Evolutionary conservation across 768 basidiomycete species (phyloP).

Genomic region (Polyporus arcularius): DNA sequence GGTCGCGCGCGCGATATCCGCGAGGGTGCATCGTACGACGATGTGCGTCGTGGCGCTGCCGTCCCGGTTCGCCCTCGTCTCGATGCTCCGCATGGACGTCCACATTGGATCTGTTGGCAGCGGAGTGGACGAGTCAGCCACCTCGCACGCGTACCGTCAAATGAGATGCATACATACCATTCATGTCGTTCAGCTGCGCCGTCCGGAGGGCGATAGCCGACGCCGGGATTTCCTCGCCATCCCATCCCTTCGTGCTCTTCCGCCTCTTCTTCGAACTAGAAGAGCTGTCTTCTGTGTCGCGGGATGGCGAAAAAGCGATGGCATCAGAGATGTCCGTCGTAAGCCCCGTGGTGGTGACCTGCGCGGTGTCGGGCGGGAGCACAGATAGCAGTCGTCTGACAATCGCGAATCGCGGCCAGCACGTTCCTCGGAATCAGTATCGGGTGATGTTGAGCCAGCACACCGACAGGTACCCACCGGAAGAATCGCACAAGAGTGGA

Average conservation of each 20-base stretch:
- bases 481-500: conserved; percentile 84
- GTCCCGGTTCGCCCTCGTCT: conserved; percentile 58
- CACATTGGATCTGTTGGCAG: conserved; percentile 49
- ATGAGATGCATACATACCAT: conserved; percentile 14
- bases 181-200: conserved; percentile 19
- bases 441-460: not conserved
- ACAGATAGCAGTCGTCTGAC: conserved; percentile 58
- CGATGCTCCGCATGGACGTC: conserved; percentile 54
- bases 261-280: conserved; percentile 38
- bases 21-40: conserved; percentile 68
- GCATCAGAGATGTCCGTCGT: conserved; percentile 28
- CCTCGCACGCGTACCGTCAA: not conserved
- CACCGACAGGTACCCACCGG: conserved; percentile 42
- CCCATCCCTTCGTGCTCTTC: conserved; percentile 67
- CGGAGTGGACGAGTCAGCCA: not conserved
- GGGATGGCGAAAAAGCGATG: conserved; percentile 24
- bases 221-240: conserved; percentile 55
- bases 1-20: conserved; percentile 75
- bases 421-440: not conserved
- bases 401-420: not conserved
- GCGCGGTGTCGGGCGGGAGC: conserved; percentile 53
- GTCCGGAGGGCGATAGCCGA: conserved; percentile 16
- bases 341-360: conserved; percentile 45
- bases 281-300: conserved; percentile 21
- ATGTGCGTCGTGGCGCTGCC: conserved; percentile 75